These are phyloP conservation scores for Neurospora sp. DNA, from an alignment of 495 filamentous ascomycete species.

Conservation along the genomic window DNA sequence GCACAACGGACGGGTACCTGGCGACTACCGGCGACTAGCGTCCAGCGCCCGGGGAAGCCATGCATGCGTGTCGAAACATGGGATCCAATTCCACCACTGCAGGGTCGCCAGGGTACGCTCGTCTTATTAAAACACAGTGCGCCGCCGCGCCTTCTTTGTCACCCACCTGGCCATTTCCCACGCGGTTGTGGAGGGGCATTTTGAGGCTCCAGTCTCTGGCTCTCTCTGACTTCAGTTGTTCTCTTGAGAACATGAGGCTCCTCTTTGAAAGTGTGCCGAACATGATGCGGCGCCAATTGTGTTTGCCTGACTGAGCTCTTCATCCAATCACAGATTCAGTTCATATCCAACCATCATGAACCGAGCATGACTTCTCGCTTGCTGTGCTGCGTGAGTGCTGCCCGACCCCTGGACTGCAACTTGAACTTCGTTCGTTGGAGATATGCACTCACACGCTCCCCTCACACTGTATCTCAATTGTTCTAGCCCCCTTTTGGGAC, in stretches of 20 bases:
- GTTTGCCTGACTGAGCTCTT: neutral
- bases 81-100: neutral
- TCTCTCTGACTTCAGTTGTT: neutral
- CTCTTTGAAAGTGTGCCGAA: neutral
- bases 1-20: neutral
- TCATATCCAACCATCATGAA: neutral
- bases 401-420: too few species aligned
- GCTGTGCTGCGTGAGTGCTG: neutral
- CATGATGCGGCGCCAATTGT: neutral
- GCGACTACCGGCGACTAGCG: neutral
- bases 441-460: neutral
- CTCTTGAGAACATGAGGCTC: neutral
- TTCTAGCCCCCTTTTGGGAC: neutral
- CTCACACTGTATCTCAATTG: neutral
- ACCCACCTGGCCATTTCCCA: neutral
- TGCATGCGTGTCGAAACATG: neutral
- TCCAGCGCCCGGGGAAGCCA: neutral
- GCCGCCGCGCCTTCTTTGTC: neutral
- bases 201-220: neutral
- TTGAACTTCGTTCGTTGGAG: too few species aligned
- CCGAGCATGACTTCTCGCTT: neutral
- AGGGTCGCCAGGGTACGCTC: neutral
- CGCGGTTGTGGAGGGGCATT: neutral
- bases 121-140: neutral
- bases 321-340: neutral